phyloP scores from a whole-genome alignment of 2,329 filamentous ascomycete species.

The Trichoderma citrinoviride region DNA sequence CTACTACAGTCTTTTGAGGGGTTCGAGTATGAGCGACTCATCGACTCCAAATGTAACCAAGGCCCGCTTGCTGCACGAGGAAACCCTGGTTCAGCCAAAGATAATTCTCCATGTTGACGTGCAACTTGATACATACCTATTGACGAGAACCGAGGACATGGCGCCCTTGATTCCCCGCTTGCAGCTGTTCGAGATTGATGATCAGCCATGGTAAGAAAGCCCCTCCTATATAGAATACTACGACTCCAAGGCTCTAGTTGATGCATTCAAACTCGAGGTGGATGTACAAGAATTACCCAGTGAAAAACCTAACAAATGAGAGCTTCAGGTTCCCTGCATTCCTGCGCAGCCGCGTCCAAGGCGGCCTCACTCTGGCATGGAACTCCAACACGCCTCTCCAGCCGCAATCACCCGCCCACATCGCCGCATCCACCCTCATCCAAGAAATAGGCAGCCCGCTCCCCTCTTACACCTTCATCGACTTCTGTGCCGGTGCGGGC shows the following conservation, averaged over 20 bases:
- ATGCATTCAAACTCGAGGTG: too few relatives aligned
- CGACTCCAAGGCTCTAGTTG: too few relatives aligned
- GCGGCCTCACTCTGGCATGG: slow-evolving; percentile 59
- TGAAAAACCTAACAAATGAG: background rate
- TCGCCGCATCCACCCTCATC: slow-evolving; percentile 58
- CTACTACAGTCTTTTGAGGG: too few relatives aligned
- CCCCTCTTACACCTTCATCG: slow-evolving; percentile 61
- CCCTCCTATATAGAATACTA: background rate
- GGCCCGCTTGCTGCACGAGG: background rate
- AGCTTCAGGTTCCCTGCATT: slow-evolving; percentile 53
- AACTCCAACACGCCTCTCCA: slow-evolving; percentile 59
- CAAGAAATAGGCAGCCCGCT: slow-evolving; percentile 48
- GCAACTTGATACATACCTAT: background rate
- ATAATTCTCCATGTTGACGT: too few relatives aligned
- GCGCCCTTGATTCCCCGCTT: slow-evolving; percentile 54
- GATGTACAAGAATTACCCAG: too few relatives aligned
- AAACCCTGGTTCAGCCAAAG: background rate
- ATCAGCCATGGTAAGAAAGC: slow-evolving; percentile 58
- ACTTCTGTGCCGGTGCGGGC: slow-evolving; percentile 74
- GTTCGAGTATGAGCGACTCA: background rate
- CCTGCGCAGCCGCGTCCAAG: slow-evolving; percentile 63
- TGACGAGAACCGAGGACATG: slow-evolving; percentile 32
- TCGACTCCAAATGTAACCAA: background rate
- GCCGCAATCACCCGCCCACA: slow-evolving; percentile 53
- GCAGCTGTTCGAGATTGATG: slow-evolving; percentile 66